Base-by-base conservation (phyloP, 176 grass and related monocot genomes). In the Eragrostis curvula region DNA sequence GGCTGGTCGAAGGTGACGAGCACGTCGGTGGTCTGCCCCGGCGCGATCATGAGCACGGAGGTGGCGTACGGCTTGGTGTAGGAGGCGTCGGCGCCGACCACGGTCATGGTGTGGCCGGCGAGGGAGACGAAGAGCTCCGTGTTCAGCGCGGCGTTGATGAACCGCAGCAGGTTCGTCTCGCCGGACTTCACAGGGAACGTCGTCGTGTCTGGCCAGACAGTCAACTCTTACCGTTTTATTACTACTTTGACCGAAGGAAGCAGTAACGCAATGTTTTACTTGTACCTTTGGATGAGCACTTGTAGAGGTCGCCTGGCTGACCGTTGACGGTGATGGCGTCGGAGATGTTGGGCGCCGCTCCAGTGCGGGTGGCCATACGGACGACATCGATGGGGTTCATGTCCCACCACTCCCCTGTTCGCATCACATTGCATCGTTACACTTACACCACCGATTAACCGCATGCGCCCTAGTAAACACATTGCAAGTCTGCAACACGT, bases 11-110 rank as follows among this genome's bases (percentile, higher is more conserved):
- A 89, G 23, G 75, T 93, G 68, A 98, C 89, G 66, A 98, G 88
- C 5, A 98, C 96, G 60, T 98, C 96, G 16, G 96, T 98, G 25
- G 96, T 98, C 89, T 98, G 96, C 7, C 96, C 92, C 1, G 96
- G 96, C 5, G 73, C 92, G 74, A 98, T 77, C 75, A 95, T 79
- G 55, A 98, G 50, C 13, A 93, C 82, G 0, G 88, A 84, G 8
- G 96, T 87, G 59, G 68, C 36, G 82, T 93, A 93, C 0, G 92
- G 90, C 67, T 95, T 98, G n/a, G 91, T 91, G 84, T 98, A 98
- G 55, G 96, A 95, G 25, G 96, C 96, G 77, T 98, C 96, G 16
- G 86, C 86, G 12, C 75, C 88, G 8, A 95, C 92, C 2, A 98
- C 90, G 6, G 96, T 98, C 96, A 98, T 98, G 68, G 73, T 85